phyloP scores from a whole-genome alignment of 164 flowering plant species.

The Vitis riparia region DNA sequence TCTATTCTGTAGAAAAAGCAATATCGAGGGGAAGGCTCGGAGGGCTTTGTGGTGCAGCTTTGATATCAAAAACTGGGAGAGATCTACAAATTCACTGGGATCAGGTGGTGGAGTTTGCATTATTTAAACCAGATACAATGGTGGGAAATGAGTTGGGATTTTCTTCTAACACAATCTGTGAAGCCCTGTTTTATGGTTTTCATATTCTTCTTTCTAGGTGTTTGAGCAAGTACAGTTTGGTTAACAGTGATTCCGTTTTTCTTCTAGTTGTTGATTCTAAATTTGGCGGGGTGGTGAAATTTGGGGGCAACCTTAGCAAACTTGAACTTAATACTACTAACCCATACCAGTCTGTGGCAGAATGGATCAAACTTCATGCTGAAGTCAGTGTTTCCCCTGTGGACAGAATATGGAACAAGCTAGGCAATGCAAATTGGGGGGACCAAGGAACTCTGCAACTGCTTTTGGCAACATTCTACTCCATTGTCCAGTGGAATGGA shows the following conservation, averaged over 20 bases:
- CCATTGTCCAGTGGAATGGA: constrained; percentile 66
- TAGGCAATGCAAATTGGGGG: constrained; percentile 88
- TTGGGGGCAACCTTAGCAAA: constrained; percentile 65
- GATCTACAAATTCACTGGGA: constrained; percentile 49
- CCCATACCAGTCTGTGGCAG: constrained; percentile 53
- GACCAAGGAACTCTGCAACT: constrained; percentile 74
- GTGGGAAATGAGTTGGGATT: constrained; percentile 43
- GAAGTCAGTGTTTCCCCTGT: constrained; percentile 59
- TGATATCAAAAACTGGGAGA: constrained; percentile 36
- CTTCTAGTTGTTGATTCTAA: constrained; percentile 61
- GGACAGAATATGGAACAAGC: constrained; percentile 80
- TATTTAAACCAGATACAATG: constrained; percentile 47
- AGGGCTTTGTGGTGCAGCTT: constrained; percentile 55
- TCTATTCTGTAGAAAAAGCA: constrained; percentile 57
- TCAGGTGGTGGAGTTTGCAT: constrained; percentile 49
- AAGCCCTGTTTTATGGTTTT: constrained; percentile 65
- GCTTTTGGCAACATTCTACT: constrained; percentile 70
- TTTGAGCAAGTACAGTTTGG: constrained; percentile 39
- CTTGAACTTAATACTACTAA: constrained; percentile 51
- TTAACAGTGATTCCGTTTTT: constrained; percentile 37
- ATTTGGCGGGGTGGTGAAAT: constrained; percentile 69
- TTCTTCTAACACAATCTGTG: constrained; percentile 47
- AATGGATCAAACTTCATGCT: constrained; percentile 67
- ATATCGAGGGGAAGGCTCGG: constrained; percentile 47
- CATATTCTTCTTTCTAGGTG: constrained; percentile 58